Base-by-base conservation (phyloP, 2,329 filamentous ascomycete genomes). In the Seiridium unicorne region DNA sequence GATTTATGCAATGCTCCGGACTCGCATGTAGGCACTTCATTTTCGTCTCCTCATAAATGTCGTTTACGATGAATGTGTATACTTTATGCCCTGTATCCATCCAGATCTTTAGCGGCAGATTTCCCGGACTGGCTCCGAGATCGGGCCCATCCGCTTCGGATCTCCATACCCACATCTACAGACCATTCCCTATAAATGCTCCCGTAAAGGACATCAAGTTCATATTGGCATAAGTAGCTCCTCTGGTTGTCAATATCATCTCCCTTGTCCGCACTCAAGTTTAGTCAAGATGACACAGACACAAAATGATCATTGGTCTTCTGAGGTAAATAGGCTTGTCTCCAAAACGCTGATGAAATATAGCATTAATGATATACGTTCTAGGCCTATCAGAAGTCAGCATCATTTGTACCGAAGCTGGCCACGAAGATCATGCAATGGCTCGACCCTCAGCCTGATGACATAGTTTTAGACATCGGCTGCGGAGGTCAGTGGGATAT, bases 321-420 rank as follows among this genome's bases (percentile, higher is more conserved):
- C 76, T 2, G 74, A 78, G 72, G 77, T 74, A 63, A 47, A 62
- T 35, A 3, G 5, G 13, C 9, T 26, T 44, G 13, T 55, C 32
- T 9, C 35, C 49, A 31, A 9, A 11, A 51, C 2, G 18, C 2
- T 26, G 18, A 26, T 26, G 18, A 26, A 26, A 26, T 26, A 26
- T 26, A 8, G 2, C 44, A 48, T 38, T 55, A 34, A 58, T 46
- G 6, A 49, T 26, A 38, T 26, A 44, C 34, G 5, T 18, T 8
- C 10, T 31, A 86, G 83, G 81, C 80, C 38, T 89, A 89, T 68
- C 82, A 86, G 61, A 76, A 82, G 60, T 81, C 85, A 2, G 87
- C 86, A 6, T 82, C 84, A 0, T 89, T 89, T 66, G 86, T 89
- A 7, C 86, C 87, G 3, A 84, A 86, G 67, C 75, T 89, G 8